Conservation (phyloP, 2,329 filamentous ascomycete genomes). For the Didymellaceae sp. region DNA sequence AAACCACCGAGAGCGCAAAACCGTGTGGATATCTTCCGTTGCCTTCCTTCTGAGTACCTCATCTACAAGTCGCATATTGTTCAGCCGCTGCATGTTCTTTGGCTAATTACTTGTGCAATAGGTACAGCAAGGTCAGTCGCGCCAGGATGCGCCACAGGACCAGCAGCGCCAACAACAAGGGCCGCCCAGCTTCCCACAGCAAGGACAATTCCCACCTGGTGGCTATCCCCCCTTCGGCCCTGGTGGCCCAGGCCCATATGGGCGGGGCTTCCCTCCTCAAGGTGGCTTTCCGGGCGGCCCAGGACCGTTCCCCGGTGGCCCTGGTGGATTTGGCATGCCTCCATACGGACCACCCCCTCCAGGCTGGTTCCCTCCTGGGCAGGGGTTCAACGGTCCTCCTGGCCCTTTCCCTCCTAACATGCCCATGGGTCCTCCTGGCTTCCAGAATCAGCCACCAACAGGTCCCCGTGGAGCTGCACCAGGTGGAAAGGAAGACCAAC, state of each 20-base stretch:
- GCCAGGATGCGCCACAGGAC: slow-evolving; percentile 31
- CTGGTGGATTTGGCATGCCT: slow-evolving; percentile 70
- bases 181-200: slow-evolving; percentile 49
- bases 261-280: slow-evolving; percentile 55
- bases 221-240: slow-evolving; percentile 52
- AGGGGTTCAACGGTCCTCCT: slow-evolving; percentile 74
- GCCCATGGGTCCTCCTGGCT: slow-evolving; percentile 63
- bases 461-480: slow-evolving; percentile 46
- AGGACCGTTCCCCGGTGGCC: slow-evolving; percentile 56
- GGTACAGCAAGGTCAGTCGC: slow-evolving; percentile 40
- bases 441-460: slow-evolving; percentile 49
- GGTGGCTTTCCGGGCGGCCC: slow-evolving; percentile 53
- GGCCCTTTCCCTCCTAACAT: slow-evolving; percentile 68
- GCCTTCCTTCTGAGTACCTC: slow-evolving; percentile 94
- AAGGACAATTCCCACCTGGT: slow-evolving; percentile 51
- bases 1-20: slow-evolving; percentile 90
- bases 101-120: slow-evolving; percentile 39
- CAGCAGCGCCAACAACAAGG: slow-evolving; percentile 44
- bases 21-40: slow-evolving; percentile 97
- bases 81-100: slow-evolving; percentile 8
- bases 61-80: slow-evolving; percentile 13
- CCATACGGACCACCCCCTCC: slow-evolving; percentile 71
- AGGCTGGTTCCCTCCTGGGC: slow-evolving; percentile 80
- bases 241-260: slow-evolving; percentile 48
- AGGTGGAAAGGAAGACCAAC: slow-evolving; percentile 40